Percentiles rank a stretch among this genome's conserved stretches.
phyloP scores from a whole-genome alignment of 495 filamentous ascomycete species.

The Neurospora sp. region DNA sequence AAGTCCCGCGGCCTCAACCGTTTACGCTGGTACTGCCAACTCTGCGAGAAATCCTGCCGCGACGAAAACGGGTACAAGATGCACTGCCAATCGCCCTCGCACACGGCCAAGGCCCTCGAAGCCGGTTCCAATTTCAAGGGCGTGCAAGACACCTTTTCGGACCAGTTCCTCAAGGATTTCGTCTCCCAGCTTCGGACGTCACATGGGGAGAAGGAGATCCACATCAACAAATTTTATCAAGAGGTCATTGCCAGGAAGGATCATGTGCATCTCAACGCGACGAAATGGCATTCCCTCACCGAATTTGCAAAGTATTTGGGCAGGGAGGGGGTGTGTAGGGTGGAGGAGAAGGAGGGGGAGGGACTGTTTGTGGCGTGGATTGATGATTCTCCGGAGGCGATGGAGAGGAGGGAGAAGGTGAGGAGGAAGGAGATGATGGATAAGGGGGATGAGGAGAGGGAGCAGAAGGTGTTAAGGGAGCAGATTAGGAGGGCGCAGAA shows the following conservation, averaged over 20 bases:
- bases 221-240: constrained; percentile 89
- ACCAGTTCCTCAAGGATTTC: constrained; percentile 75
- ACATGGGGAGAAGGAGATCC: constrained; percentile 66
- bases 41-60: constrained; percentile 49
- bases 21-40: constrained; percentile 77
- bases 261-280: constrained; percentile 91
- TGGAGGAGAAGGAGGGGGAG: constrained; percentile 76
- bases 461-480: constrained; percentile 65
- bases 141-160: constrained; percentile 61
- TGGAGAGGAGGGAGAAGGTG: constrained; percentile 69
- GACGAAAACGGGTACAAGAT: constrained; percentile 72
- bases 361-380: constrained; percentile 83
- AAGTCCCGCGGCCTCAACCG: constrained; percentile 83
- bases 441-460: constrained; percentile 80
- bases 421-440: constrained; percentile 76
- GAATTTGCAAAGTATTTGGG: constrained; percentile 83
- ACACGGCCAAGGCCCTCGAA: constrained; percentile 76
- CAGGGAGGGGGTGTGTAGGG: constrained; percentile 70
- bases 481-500: constrained; percentile 68
- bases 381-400: constrained; percentile 76
- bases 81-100: constrained; percentile 71
- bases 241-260: constrained; percentile 70
- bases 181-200: constrained; percentile 36
- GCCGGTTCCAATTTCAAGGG: constrained; percentile 75
- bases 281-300: constrained; percentile 69